Evolutionary conservation across 2,329 filamentous ascomycete genomes (phyloP), one percentile per base, ranked within the genome.

Genomic region (Decorospora gaudefroyi): DNA sequence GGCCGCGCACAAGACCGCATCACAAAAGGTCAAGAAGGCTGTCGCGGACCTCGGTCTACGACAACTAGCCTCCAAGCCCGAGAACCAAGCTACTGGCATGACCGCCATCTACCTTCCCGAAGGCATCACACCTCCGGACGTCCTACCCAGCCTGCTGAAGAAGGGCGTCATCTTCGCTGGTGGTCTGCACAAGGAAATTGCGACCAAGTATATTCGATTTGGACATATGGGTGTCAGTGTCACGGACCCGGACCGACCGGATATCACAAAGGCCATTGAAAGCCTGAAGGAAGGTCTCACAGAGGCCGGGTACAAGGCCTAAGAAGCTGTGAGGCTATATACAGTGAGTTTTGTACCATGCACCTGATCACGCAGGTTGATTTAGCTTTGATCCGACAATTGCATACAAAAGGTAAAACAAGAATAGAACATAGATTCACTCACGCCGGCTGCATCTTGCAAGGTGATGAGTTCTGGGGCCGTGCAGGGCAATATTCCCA

Each of bases 221-320:
- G 93, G 93, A 29, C 93, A 97, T 72, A 99, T 99, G 93, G 93
- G 93, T 59, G 89, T 97, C 51, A 93, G 87, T 67, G 87, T 91
- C 74, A 88, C 85, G 62, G 89, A 96, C 66, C 81, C 88, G 18
- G 82, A 82, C 51, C 81, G 91, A 52, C 80, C 80, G 38, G 90
- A 99, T 68, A 83, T 97, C 60, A 88, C 95, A 53, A 87, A 86
- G 63, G 93, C 92, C 1, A 78, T 97, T 51, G 77, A 84, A 58
- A 87, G 88, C 30, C 73, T 99, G 58, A 85, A 86, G 74, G 82
- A 85, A 42, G 84, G 85, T 6, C 74, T 97, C 52, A 69, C 76
- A 1, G 91, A 95, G 72, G 86, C 83, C 42, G 89, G 90, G 38
- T 81, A 84, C 63, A 78, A 81, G 51, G 54, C 49, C 8, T 57